Percentiles rank a stretch among this genome's conserved stretches.
phyloP scores from a whole-genome alignment of 2,329 filamentous ascomycete species.

The Colletotrichum sp. region DNA sequence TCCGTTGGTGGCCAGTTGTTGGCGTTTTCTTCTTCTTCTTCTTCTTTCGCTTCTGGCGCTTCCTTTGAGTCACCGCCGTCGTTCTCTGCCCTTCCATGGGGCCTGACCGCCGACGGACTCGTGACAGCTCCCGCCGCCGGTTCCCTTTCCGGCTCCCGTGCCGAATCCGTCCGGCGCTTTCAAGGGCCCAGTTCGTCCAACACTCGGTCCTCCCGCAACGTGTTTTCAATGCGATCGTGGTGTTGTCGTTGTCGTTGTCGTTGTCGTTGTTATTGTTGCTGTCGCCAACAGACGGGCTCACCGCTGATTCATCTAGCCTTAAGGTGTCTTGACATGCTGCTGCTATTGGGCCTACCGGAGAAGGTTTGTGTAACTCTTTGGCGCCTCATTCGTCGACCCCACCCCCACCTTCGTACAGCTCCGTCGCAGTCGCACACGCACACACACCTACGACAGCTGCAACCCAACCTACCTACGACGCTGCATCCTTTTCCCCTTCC shows the following conservation, averaged over 20 bases:
- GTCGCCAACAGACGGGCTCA: neutral
- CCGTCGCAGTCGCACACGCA: neutral
- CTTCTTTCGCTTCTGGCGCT: neutral
- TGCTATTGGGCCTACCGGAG: neutral
- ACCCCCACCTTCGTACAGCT: slow-evolving; percentile 6
- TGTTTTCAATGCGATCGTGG: neutral
- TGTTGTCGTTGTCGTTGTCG: neutral
- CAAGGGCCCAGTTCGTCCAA: neutral
- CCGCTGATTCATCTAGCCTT: neutral
- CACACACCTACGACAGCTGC: neutral
- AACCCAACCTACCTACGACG: neutral
- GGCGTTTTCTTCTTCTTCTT: neutral
- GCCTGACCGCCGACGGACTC: neutral
- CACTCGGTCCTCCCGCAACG: neutral
- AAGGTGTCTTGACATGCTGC: neutral
- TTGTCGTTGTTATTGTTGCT: neutral
- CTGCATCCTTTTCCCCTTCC: slow-evolving; percentile 8
- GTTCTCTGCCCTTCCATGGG: neutral
- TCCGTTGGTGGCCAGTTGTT: neutral
- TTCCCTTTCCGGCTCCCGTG: neutral
- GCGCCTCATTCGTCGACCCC: slow-evolving; percentile 1
- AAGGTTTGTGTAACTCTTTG: neutral
- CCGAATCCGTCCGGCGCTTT: neutral
- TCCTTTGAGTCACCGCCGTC: neutral
- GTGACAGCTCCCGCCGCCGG: neutral